Evolutionary conservation across 2,329 filamentous ascomycete genomes (phyloP).

Genomic region (Colletotrichum horii): DNA sequence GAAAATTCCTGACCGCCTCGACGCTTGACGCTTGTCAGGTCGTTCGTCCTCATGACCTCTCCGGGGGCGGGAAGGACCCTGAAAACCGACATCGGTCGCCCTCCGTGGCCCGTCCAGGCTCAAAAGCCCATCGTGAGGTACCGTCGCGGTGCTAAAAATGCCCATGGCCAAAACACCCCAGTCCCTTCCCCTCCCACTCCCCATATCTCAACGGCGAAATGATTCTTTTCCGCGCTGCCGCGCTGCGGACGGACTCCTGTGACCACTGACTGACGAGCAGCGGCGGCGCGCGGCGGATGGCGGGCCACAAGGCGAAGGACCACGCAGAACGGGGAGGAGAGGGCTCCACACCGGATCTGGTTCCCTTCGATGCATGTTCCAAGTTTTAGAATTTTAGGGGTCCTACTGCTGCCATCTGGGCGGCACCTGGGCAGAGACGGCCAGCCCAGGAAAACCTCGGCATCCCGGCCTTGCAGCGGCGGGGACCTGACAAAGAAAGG

Average conservation of each 20-base stretch:
- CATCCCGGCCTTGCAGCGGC: not conserved
- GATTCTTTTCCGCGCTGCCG: not conserved
- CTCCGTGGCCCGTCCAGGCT: not conserved
- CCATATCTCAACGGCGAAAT: not conserved
- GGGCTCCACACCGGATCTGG: conserved; percentile 3
- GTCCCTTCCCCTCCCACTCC: not conserved
- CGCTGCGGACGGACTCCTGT: not conserved
- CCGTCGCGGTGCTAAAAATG: not conserved
- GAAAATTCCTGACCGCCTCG: conserved; percentile 16
- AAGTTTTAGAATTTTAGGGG: conserved; percentile 17
- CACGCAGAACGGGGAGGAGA: not conserved
- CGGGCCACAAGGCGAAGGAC: not conserved
- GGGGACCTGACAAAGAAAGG: not conserved
- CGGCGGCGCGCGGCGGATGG: not conserved
- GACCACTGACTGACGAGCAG: not conserved
- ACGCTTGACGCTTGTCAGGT: conserved; percentile 10
- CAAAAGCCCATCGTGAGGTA: not conserved
- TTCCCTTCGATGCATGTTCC: conserved; percentile 14
- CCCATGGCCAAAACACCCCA: not conserved
- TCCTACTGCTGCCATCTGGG: not conserved
- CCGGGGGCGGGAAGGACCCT: conserved; percentile 15
- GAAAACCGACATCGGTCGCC: conserved; percentile 14
- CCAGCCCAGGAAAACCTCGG: not conserved
- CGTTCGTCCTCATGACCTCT: conserved; percentile 14
- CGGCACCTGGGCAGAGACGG: not conserved